Evolutionary conservation across 2,329 filamentous ascomycete species (phyloP), one percentile per base, ranked within the genome.

Genomic region (Neurospora sp.): DNA sequence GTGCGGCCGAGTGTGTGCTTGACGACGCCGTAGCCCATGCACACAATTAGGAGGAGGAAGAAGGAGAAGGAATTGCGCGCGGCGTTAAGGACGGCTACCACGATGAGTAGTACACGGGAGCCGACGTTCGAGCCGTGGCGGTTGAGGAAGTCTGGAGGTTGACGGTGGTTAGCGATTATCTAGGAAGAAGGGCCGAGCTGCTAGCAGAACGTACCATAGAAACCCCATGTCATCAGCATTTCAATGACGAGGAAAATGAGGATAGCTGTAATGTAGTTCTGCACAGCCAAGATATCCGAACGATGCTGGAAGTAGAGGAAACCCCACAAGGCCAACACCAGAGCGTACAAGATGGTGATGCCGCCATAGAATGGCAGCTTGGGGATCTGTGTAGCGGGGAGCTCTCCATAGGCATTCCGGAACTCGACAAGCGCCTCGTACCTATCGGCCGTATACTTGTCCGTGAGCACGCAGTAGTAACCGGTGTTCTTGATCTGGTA

Each of bases 191-290:
- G 66, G 11, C 15, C 17, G 8, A 17, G 4, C 65, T 66, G 6
- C 17, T 2, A 5, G 15, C 28, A 12, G 39, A 19, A 71, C 84
- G 71, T 83, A 92, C 90, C 89, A 80, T 98, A 99, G 83, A 97
- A 99, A 62, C 93, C 93, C 96, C 96, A 99, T 1, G 96, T 99
- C 88, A 98, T 94, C 77, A 98, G 84, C 89, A 98, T 97, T 80
- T 99, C 96, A 17, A 98, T 82, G 17, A 98, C 92, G 62, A 99
- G 83, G 82, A 99, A 99, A 68, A 96, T 88, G 67, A 99, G 84
- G 71, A 98, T 99, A 10, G 96, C 95, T 0, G 96, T 99, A 76
- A 99, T 98, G 80, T 99, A 99, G 79, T 99, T 99, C 81, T 99
- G 96, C 2, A 99, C 96, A 17, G 96, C 91, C 77, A 99, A 83